These are phyloP conservation scores for Hirschioporus abietinus DNA, from an alignment of 768 basidiomycete species.

Conservation along the genomic window DNA sequence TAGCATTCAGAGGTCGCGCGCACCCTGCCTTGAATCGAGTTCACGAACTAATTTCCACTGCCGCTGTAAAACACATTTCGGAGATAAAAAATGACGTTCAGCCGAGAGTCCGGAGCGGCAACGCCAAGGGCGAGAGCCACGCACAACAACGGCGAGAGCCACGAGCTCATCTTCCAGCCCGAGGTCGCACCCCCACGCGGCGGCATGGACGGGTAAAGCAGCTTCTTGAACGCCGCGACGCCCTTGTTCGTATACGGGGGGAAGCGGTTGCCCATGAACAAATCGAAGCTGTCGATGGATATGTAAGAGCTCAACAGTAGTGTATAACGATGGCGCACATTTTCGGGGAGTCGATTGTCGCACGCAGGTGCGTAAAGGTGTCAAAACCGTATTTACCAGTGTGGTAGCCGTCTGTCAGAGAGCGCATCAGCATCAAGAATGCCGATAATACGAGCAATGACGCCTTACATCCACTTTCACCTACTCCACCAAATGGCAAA, in stretches of 20 bases:
- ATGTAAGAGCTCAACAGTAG: too few relatives aligned
- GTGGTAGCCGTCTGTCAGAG: slow-evolving; percentile 54
- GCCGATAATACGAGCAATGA: slow-evolving; percentile 6
- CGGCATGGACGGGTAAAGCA: not conserved
- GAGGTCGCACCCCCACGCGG: too few relatives aligned
- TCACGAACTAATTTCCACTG: not conserved
- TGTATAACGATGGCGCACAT: slow-evolving; percentile 30
- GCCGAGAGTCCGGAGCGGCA: not conserved
- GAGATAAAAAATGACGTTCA: not conserved
- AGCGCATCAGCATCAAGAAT: not conserved
- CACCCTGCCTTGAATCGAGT: too few relatives aligned
- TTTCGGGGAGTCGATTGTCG: slow-evolving; percentile 41
- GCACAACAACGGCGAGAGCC: not conserved
- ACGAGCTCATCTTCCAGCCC: not conserved
- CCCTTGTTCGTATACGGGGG: slow-evolving; percentile 28
- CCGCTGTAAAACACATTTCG: not conserved
- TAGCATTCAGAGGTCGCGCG: too few relatives aligned
- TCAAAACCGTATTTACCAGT: slow-evolving; percentile 75
- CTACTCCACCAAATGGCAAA: slow-evolving; percentile 71
- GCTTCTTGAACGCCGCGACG: not conserved
- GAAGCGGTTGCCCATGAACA: slow-evolving; percentile 27
- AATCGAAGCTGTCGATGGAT: slow-evolving; percentile 31
- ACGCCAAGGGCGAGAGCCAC: not conserved
- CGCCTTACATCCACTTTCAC: slow-evolving; percentile 63
- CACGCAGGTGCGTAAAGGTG: slow-evolving; percentile 68